Base-by-base conservation (phyloP, 139 green algal genomes). In the Chlorella vulgaris region DNA sequence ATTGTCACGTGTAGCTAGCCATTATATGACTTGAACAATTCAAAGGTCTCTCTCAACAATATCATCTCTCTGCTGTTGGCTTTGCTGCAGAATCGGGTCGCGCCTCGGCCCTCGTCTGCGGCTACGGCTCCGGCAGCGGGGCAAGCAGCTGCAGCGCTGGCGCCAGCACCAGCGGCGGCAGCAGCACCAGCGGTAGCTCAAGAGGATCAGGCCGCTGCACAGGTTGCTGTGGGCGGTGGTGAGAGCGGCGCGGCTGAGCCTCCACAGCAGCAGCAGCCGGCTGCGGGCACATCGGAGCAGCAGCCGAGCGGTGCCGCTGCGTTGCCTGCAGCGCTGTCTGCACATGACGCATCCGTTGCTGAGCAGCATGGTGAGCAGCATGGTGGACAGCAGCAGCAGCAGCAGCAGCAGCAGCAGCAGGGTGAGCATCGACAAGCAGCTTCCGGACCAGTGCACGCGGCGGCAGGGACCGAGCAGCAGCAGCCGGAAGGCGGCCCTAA, bases 31-130 rank as follows among this genome's bases (percentile, higher is more conserved):
- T n/a, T n/a, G n/a, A n/a, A n/a, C n/a, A n/a, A n/a, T n/a, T n/a
- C n/a, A n/a, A n/a, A n/a, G n/a, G n/a, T n/a, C n/a, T n/a, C n/a
- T n/a, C n/a, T n/a, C n/a, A n/a, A n/a, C n/a, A 55, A 55, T 55
- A 38, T 69, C 33, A 38, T 31, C 31, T 4, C 36, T 22, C 36
- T 26, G 36, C n/a, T n/a, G n/a, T n/a, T n/a, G n/a, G n/a, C n/a
- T n/a, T 7, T 63, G 39, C 29, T 75, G 70, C 78, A 86, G 81
- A 84, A 85, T 33, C 76, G 80, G 42, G 78, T 83, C 39, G 39
- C n/a, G 77, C 65, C 26, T 2, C 65, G 7, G 38, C 35, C 67
- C 36, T 33, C 67, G 15, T 55, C 67, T 29, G 10, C 67, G 38
- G 35, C 15, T 10, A 55, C 47, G 47, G 21, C 58, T 18, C 4